Percentiles rank a stretch among this genome's conserved stretches.
Evolutionary conservation across 495 filamentous ascomycete species (phyloP).

Genomic region (Neurospora africana): DNA sequence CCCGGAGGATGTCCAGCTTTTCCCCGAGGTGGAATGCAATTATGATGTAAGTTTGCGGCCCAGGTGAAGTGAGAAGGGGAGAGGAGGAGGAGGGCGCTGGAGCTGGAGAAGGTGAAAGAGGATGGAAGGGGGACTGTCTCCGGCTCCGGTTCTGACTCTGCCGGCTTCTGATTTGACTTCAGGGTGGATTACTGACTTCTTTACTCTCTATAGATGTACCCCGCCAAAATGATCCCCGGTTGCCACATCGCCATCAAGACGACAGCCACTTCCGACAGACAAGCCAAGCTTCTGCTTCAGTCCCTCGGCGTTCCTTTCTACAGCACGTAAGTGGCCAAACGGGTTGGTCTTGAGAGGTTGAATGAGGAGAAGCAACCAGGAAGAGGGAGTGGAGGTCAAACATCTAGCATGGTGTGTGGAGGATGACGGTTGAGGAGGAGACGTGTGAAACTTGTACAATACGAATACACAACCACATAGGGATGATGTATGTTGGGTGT

Average conservation of each 20-base stretch:
- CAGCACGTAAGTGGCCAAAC: background rate
- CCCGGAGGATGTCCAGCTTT: conserved; percentile 60
- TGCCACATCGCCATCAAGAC: conserved; percentile 83
- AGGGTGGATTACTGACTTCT: conserved; percentile 1
- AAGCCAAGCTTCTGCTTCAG: conserved; percentile 76
- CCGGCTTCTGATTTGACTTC: background rate
- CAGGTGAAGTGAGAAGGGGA: too few relatives aligned
- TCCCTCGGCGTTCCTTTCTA: conserved; percentile 78
- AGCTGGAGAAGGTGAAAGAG: too few relatives aligned
- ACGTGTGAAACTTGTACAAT: background rate
- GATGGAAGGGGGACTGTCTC: too few relatives aligned
- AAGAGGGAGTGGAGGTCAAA: too few relatives aligned
- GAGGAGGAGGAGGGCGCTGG: background rate
- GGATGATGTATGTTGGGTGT: background rate
- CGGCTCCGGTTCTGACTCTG: background rate
- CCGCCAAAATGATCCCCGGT: conserved; percentile 69
- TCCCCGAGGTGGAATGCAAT: conserved; percentile 89
- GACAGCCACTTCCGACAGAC: conserved; percentile 75
- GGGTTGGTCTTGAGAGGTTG: background rate
- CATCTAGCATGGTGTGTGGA: too few relatives aligned
- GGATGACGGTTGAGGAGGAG: background rate
- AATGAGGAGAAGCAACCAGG: too few relatives aligned
- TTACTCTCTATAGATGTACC: conserved; percentile 13
- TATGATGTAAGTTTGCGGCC: conserved; percentile 63
- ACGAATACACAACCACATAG: background rate